Base-by-base conservation (phyloP, 179 eudicot genomes). In the Camellia oleifera region DNA sequence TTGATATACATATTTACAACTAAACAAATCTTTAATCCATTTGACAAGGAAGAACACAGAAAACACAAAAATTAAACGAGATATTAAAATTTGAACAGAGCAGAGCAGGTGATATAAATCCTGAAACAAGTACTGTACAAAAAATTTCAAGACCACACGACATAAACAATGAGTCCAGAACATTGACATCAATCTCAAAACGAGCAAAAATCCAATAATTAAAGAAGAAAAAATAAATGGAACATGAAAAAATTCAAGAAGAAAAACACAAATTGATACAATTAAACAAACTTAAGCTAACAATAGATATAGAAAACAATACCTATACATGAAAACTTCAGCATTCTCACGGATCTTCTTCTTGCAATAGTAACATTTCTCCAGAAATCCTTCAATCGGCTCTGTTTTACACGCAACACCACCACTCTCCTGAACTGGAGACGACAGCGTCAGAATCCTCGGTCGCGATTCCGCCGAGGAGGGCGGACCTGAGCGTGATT, bases 291-390 rank as follows among this genome's bases (percentile, higher is more conserved):
- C 11, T 20, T 10, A 11, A 64, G 42, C 7, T 23, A 64, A 7
- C 69, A 4, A 42, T 6, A 2, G 2, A 7, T 18, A 44, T 4
- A 7, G 8, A 61, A 60, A 72, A 17, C 10, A 0, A 13, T 68
- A 86, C 91, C 91, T 86, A 48, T 83, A 88, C 88, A 88, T 88
- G 79, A 65, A 88, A 13, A 88, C 78, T 7, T 84, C 89, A 0
- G 4, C 50, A 57, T 78, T 58, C 0, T 74, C 40, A n/a, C 17
- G 15, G 48, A 88, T 77, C 72, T 17, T 75, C 77, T 80, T 83
- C 78, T 81, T 23, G 50, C 91, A 86, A 26, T 78, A 80, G 72
- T 69, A 83, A 68, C 89, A 88, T 73, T 78, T 83, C 62, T 86
- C 86, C 7, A 84, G 85, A 58, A 88, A 81, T 32, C 64, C 52